Base-by-base conservation (phyloP, 2,329 filamentous ascomycete genomes). In the Penicillium sp. region DNA sequence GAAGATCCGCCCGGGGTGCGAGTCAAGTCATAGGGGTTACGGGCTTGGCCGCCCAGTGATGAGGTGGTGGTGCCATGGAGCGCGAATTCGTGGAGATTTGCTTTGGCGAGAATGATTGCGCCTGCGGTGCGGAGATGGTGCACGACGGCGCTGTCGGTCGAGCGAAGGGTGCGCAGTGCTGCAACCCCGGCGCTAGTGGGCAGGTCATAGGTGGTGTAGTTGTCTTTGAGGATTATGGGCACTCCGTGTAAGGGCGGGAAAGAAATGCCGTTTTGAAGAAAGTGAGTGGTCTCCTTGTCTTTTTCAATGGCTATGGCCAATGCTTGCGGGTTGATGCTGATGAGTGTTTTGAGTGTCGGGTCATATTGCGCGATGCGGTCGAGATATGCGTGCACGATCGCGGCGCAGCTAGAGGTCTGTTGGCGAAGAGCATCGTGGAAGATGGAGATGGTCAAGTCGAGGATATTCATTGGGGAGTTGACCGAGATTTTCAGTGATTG, bases 1-100 rank as follows among this genome's bases (percentile, higher is more conserved):
- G 82, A 85, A 42, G 80, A 84, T 1, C 85, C 85, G 3, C 85
- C 85, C 0, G 85, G 84, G 0, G 85, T 87, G n/a, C 87, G 79
- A 0, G 76, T 77, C 1, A 73, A 66, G 65, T 89, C 85, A 58
- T 90, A 89, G 0, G 85, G 84, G 64, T 87, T 87, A 54, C 82
- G 65, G 0, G 84, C 86, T 67, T 88, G 85, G 0, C 85, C 85
- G 12, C 83, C 84, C 0, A 85, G 65, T 0, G 82, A 85, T 0
- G 83, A 86, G 1, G 85, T 82, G 1, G 79, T 80, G 36, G 86
- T 72, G 0, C 85, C 85, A 61, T 87, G 84, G 0, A 87, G 71
- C 0, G 85, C 84, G 46, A 87, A 73, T 65, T 86, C 84, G 59
- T 87, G 84, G 23, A 86, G 67, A 56, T 85, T 85, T 0, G 79